Conservation (phyloP, 805 yeast species). For the Ogataea chonburiensis region DNA sequence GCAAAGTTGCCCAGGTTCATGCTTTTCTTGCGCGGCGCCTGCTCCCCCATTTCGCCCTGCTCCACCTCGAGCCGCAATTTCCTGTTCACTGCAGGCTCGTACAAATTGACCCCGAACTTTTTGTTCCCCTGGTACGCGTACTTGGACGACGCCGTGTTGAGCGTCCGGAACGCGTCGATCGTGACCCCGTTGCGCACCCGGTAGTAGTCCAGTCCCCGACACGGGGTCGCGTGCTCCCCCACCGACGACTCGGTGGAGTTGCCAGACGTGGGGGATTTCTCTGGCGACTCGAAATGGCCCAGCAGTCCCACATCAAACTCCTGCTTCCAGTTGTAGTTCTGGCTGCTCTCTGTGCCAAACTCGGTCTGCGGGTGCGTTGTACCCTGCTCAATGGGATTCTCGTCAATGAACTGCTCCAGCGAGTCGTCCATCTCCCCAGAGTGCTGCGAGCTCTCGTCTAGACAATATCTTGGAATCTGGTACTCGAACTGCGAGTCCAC, state of each 20-base stretch:
- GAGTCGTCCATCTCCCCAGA: slow-evolving; percentile 1
- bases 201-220: slow-evolving; percentile 16
- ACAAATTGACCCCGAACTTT: slow-evolving; percentile 17
- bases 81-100: slow-evolving; percentile 27
- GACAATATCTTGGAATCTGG: slow-evolving; percentile 15
- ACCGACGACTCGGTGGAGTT: slow-evolving; percentile 1
- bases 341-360: neutral
- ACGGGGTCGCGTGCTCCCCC: slow-evolving; percentile 11
- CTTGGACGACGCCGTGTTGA: slow-evolving; percentile 6
- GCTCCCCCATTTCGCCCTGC: neutral
- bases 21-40: slow-evolving; percentile 7
- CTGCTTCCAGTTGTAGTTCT: slow-evolving; percentile 17
- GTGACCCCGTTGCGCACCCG: slow-evolving; percentile 18
- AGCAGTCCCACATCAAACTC: slow-evolving; percentile 3
- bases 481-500: slow-evolving; percentile 5
- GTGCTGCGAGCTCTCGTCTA: slow-evolving; percentile 7
- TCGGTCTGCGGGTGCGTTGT: neutral
- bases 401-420: slow-evolving; percentile 7
- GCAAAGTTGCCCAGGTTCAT: slow-evolving; percentile 28
- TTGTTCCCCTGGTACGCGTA: slow-evolving; percentile 21
- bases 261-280: slow-evolving; percentile 3
- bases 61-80: slow-evolving; percentile 11
- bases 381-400: slow-evolving; percentile 1
- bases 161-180: slow-evolving; percentile 12
- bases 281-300: slow-evolving; percentile 6